phyloP scores from a whole-genome alignment of 805 yeast genomes.

The Grigorovia yakushimaensis region DNA sequence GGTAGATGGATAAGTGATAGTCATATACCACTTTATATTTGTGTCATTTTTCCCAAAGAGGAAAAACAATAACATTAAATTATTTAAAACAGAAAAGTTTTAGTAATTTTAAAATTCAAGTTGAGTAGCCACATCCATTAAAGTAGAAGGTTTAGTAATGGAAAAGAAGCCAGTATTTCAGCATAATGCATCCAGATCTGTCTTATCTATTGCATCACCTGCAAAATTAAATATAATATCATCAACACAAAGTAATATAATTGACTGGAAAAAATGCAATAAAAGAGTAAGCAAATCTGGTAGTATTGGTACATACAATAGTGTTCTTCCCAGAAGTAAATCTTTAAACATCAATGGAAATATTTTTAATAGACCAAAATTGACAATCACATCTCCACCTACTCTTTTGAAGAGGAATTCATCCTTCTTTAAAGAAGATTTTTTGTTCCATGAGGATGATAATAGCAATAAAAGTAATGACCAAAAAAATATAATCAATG shows the following conservation, averaged over 20 bases:
- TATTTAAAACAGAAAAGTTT: background rate
- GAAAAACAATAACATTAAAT: constrained; percentile 13
- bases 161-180: background rate
- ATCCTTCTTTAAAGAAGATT: constrained; percentile 25
- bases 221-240: constrained; percentile 37
- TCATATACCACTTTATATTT: background rate
- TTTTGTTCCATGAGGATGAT: background rate
- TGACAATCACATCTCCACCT: constrained; percentile 24
- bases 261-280: constrained; percentile 22
- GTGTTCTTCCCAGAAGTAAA: constrained; percentile 12
- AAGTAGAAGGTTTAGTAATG: no score
- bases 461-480: background rate
- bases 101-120: background rate
- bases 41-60: constrained; percentile 8
- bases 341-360: constrained; percentile 9
- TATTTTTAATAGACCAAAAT: constrained; percentile 17
- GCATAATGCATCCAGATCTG: constrained; percentile 26
- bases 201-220: constrained; percentile 36
- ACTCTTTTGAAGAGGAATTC: constrained; percentile 26
- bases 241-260: constrained; percentile 15
- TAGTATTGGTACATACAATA: constrained; percentile 10
- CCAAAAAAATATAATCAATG: constrained; percentile 3
- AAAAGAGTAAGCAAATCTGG: constrained; percentile 10
- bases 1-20: no score
- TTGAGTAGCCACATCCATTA: no score